Evolutionary conservation across 2,329 filamentous ascomycete genomes (phyloP).

Genomic region (Hypoxylon sp.): DNA sequence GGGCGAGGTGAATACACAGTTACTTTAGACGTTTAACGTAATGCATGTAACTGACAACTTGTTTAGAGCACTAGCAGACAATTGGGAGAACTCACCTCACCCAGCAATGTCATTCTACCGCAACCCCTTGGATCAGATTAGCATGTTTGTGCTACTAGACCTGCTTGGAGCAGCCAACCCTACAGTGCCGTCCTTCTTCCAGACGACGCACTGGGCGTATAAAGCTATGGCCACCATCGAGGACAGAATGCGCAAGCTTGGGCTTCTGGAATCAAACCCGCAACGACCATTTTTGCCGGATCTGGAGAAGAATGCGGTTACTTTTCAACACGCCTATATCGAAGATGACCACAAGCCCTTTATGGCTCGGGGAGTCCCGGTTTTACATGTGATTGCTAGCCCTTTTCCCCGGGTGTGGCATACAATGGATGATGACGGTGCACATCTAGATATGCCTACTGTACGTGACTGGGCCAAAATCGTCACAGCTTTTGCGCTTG

Average conservation of each 20-base stretch:
- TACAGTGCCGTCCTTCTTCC: conserved; percentile 78
- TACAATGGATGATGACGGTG: conserved; percentile 77
- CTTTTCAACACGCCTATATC: conserved; percentile 61
- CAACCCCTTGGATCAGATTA: conserved; percentile 79
- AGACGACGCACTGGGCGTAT: conserved; percentile 88
- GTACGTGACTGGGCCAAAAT: conserved; percentile 84
- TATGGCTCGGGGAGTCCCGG: conserved; percentile 79
- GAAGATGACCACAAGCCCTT: conserved; percentile 86
- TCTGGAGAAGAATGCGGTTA: conserved; percentile 59
- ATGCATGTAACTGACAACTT: conserved; percentile 11
- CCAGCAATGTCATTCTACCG: conserved; percentile 78
- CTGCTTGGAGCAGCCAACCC: conserved; percentile 76
- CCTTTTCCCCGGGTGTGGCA: conserved; percentile 83
- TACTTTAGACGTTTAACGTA: background rate
- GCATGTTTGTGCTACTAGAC: conserved; percentile 82
- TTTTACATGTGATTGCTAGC: conserved; percentile 82
- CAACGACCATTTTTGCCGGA: conserved; percentile 70
- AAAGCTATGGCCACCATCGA: conserved; percentile 76
- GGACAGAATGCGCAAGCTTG: conserved; percentile 71
- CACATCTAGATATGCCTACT: conserved; percentile 78
- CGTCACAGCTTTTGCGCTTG: conserved; percentile 79
- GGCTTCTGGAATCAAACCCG: conserved; percentile 63
- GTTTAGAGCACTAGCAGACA: conserved; percentile 74
- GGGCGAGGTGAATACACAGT: conserved; percentile 70
- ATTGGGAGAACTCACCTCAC: conserved; percentile 78